These are phyloP conservation scores for Fusarium caatingaense DNA, from an alignment of 2,329 filamentous ascomycete species.

Conservation along the genomic window DNA sequence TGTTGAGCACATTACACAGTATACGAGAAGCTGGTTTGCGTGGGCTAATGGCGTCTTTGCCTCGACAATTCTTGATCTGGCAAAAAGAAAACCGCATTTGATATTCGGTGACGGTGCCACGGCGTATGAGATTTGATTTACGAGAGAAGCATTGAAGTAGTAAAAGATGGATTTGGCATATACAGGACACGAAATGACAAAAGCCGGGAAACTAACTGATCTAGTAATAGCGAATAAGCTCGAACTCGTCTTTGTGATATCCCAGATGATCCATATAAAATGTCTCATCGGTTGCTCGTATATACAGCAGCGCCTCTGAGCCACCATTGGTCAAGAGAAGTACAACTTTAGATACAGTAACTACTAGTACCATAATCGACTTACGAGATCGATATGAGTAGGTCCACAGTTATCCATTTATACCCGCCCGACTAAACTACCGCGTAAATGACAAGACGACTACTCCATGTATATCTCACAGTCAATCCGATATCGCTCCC, in stretches of 20 bases:
- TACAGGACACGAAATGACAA: background rate
- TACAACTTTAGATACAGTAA: background rate
- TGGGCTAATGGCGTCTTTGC: conserved; percentile 99
- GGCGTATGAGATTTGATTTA: conserved; percentile 64
- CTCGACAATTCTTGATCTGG: conserved; percentile 89
- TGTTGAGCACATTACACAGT: conserved; percentile 73
- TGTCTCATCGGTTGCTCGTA: too few species aligned
- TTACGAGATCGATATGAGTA: background rate
- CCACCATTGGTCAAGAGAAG: background rate
- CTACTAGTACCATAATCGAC: background rate
- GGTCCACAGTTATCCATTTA: conserved; percentile 42
- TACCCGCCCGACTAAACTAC: conserved; percentile 1
- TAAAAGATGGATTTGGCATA: background rate
- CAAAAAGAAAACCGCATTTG: conserved; percentile 86
- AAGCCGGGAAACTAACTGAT: background rate
- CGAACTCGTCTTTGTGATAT: background rate
- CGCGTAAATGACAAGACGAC: background rate
- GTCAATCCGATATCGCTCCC: conserved; percentile 41
- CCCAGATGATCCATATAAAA: background rate
- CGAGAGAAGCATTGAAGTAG: background rate
- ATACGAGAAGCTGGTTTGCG: conserved; percentile 94
- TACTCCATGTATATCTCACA: conserved; percentile 29
- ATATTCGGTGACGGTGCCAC: conserved; percentile 76
- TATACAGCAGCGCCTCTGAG: background rate
- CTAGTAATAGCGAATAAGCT: background rate